Conservation (phyloP, 176 grass and related monocot genomes). For the Chloris gayana region DNA sequence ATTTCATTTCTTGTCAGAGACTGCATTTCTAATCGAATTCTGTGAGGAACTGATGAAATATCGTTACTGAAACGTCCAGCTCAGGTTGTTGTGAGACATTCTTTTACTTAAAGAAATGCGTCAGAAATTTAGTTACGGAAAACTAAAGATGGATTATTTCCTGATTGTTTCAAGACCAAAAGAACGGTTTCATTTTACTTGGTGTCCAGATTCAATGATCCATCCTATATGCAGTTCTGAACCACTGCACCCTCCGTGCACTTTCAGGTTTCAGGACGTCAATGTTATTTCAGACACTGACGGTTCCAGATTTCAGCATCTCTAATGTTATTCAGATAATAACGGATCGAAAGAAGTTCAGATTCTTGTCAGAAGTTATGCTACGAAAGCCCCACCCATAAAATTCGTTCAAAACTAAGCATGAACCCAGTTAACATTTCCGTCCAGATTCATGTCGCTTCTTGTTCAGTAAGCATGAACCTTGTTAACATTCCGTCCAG, state of each 20-base stretch:
- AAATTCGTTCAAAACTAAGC: background rate
- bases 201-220: background rate
- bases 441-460: slow-evolving; percentile 21
- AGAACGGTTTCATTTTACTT: background rate
- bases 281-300: slow-evolving; percentile 21
- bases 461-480: background rate
- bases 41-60: background rate
- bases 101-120: background rate
- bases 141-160: background rate
- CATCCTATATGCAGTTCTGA: background rate
- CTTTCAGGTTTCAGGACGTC: background rate
- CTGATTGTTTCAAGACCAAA: slow-evolving; percentile 9
- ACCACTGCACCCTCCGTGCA: background rate
- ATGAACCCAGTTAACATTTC: slow-evolving; percentile 16
- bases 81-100: background rate
- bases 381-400: background rate
- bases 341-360: background rate
- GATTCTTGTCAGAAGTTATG: slow-evolving; percentile 1
- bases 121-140: background rate
- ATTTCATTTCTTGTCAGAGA: background rate
- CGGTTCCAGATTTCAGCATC: background rate
- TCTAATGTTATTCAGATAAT: slow-evolving; percentile 21
- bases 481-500: slow-evolving; percentile 18
- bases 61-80: background rate
- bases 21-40: too few species aligned